phyloP scores from a whole-genome alignment of 1,139 yeast genomes.

The Kurtzmaniella quercitrusa region DNA sequence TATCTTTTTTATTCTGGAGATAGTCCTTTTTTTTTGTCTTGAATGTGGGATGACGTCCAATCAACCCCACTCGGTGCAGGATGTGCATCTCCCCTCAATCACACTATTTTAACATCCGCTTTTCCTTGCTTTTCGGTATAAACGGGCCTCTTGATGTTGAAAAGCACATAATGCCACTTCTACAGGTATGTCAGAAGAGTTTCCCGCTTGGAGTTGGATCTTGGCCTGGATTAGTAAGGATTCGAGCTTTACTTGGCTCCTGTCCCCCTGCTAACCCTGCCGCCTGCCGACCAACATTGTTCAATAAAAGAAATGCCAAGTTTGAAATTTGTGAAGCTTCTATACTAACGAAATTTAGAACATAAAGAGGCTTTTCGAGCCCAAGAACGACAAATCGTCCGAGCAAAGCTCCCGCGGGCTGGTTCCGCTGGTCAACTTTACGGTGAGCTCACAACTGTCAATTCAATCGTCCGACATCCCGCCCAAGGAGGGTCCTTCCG shows the following conservation, averaged over 20 bases:
- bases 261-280: too few species aligned
- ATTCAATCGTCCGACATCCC: not conserved
- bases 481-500: not conserved
- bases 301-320: not conserved
- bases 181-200: conserved; percentile 1
- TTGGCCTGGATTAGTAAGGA: too few species aligned
- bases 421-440: conserved; percentile 1
- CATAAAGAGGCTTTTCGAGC: not conserved
- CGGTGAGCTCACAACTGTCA: conserved; percentile 1
- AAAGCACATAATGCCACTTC: conserved; percentile 4
- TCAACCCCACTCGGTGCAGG: conserved; percentile 1
- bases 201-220: not conserved
- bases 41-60: not conserved
- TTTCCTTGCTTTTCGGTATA: not conserved
- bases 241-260: too few species aligned
- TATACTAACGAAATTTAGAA: not conserved
- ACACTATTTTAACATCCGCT: not conserved
- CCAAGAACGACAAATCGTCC: conserved; percentile 3
- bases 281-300: too few species aligned
- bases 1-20: not conserved
- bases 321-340: not conserved
- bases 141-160: not conserved
- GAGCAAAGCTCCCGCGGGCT: conserved; percentile 7
- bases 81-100: not conserved
- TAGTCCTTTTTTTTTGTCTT: not conserved